Conservation (phyloP, 305 asterid species). For the Fraxinus greggii region DNA sequence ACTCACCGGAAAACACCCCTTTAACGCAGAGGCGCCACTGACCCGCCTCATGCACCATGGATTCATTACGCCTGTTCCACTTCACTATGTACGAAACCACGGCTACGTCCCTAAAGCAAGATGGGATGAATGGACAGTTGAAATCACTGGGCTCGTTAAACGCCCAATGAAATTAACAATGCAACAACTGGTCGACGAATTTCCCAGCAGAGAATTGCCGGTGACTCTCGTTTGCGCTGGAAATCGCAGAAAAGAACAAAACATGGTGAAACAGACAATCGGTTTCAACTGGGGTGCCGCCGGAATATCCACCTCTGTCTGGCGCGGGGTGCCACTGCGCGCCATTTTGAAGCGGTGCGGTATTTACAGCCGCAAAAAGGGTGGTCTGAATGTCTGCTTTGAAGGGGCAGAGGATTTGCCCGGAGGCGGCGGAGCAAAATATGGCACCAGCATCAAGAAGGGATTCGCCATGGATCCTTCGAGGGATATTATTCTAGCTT, state of each 20-base stretch:
- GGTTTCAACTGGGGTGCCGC: slow-evolving; percentile 98
- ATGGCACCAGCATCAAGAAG: slow-evolving; percentile 65
- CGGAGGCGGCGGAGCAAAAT: slow-evolving; percentile 90
- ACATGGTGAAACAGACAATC: slow-evolving; percentile 76
- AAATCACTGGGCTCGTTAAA: slow-evolving; percentile 66
- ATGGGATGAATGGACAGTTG: slow-evolving; percentile 77
- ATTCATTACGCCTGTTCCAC: slow-evolving; percentile 89
- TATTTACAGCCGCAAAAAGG: slow-evolving; percentile 41
- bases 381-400: slow-evolving; percentile 69
- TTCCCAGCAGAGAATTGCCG: slow-evolving; percentile 55
- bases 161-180: slow-evolving; percentile 63
- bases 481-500: slow-evolving; percentile 72
- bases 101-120: slow-evolving; percentile 68
- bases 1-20: slow-evolving; percentile 94
- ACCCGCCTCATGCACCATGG: slow-evolving; percentile 87
- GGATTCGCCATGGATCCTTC: slow-evolving; percentile 77
- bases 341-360: slow-evolving; percentile 66
- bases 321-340: slow-evolving; percentile 84
- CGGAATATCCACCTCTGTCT: slow-evolving; percentile 70
- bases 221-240: slow-evolving; percentile 87
- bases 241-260: slow-evolving; percentile 83
- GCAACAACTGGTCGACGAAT: slow-evolving; percentile 60
- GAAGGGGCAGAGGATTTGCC: slow-evolving; percentile 87
- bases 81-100: slow-evolving; percentile 96
- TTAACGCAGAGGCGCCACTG: slow-evolving; percentile 88